Evolutionary conservation across 805 yeast species (phyloP), one percentile per base, ranked within the genome.

Genomic region (Lipomyces sp.): DNA sequence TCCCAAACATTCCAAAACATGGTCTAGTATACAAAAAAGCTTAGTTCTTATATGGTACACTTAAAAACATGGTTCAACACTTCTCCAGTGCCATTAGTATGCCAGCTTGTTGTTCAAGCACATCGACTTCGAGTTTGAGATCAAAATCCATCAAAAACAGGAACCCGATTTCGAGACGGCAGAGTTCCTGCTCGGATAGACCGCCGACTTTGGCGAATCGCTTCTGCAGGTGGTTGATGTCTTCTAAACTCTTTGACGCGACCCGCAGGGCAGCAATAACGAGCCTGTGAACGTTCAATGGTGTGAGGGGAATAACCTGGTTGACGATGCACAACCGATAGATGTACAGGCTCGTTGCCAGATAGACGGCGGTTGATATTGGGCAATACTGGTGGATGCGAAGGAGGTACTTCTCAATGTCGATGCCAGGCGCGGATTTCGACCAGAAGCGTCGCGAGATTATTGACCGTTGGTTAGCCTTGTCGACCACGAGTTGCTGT

Each of bases 141-240:
- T 83, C 81, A 73, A 84, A 86, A 72, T 84, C 82, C 59, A 83
- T 67, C 57, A 85, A 72, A 70, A 82, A 83, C 64, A 86, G 74
- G 51, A 85, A 76, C 0, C 86, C 81, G 29, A 85, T 80, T 71
- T 86, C 89, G 55, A 86, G 75, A 34, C 79, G 76, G 63, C 79
- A 76, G 59, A 86, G 75, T 62, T 86, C 89, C 3, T 72, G 62
- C 53, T 77, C 65, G 3, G 81, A 74, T 13, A 84, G 75, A 0
- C 86, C 86, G 33, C 83, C 83, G 0, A 82, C 84, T 53, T 80
- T 80, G 51, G 84, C 81, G 64, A 81, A 82, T 63, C 83, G 79
- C 57, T 75, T 76, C 73, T 82, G 85, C 2, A 81, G 78, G 69
- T 81, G 82, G 53, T 78, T 77, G 33, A 78, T 74, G 71, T 84